Percentiles rank a stretch among this genome's conserved stretches.
These are phyloP conservation scores for Pelargonium cotyledonis DNA, from an alignment of 441 rosid genomes.

Conservation along the genomic window DNA sequence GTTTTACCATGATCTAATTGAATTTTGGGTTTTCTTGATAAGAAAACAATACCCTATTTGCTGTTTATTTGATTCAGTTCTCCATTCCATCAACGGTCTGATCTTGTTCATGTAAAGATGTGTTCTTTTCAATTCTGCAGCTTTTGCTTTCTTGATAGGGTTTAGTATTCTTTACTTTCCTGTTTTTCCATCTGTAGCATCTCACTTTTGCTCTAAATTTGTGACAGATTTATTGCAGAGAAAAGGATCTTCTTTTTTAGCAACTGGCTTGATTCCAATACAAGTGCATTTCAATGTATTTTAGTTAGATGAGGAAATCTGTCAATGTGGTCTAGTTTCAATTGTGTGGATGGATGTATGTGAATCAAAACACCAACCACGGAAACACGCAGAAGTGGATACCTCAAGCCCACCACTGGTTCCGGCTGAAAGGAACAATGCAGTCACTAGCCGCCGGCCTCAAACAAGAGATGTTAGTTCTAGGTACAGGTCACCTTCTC, in stretches of 20 bases:
- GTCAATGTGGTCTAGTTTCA: constrained; percentile 56
- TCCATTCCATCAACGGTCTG: constrained; percentile 29
- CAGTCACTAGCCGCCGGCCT: constrained; percentile 42
- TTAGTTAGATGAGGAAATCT: constrained; percentile 23
- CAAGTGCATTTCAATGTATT: constrained; percentile 16
- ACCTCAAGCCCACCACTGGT: constrained; percentile 49
- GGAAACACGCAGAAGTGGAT: constrained; percentile 44
- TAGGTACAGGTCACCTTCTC: constrained; percentile 75
- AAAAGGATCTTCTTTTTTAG: constrained; percentile 44
- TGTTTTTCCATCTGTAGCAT: constrained; percentile 34
- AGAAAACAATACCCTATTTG: constrained; percentile 25
- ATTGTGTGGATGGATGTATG: constrained; percentile 72
- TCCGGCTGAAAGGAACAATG: constrained; percentile 68
- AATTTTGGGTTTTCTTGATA: constrained; percentile 28
- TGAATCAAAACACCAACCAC: constrained; percentile 36
- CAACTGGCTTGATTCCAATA: constrained; percentile 26
- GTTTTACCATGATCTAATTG: constrained; percentile 37
- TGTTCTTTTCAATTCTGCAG: constrained; percentile 23
- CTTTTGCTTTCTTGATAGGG: constrained; percentile 20
- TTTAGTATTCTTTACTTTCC: constrained; percentile 34
- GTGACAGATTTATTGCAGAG: constrained; percentile 56
- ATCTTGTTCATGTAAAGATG: constrained; percentile 52
- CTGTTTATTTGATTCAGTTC: constrained; percentile 21
- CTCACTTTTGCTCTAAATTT: constrained; percentile 40
- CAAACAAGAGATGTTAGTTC: constrained; percentile 62